phyloP scores from a whole-genome alignment of 169 alveolate genomes.

The Plasmodium chabaudi region DNA sequence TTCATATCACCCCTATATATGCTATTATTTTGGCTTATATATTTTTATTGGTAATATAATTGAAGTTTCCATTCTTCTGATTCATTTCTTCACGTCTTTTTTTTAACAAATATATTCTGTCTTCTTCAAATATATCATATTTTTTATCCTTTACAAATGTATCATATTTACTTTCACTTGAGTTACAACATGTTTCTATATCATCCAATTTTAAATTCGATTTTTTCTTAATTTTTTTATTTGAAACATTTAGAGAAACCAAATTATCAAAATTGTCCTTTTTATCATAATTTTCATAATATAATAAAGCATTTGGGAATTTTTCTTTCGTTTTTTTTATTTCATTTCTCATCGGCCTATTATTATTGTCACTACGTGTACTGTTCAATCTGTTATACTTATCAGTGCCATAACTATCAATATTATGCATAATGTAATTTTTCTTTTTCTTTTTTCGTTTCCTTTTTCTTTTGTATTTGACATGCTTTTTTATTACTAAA shows the following conservation, averaged over 20 bases:
- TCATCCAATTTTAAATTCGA: constrained; percentile 29
- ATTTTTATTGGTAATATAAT: background rate
- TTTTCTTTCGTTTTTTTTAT: background rate
- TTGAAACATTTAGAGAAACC: constrained; percentile 3
- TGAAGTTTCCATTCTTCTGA: background rate
- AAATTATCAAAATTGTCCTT: constrained; percentile 11
- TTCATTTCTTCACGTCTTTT: constrained; percentile 27
- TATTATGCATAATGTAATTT: background rate
- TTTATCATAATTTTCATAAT: constrained; percentile 2
- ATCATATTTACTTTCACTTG: constrained; percentile 35
- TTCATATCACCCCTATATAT: background rate
- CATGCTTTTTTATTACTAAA: constrained; percentile 51
- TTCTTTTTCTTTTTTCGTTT: background rate
- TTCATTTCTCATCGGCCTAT: background rate
- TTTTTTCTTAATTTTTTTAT: constrained; percentile 33
- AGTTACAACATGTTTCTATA: constrained; percentile 70
- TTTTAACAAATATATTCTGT: constrained; percentile 22
- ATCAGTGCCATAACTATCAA: background rate
- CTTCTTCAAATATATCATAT: constrained; percentile 61
- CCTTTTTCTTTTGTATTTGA: constrained; percentile 23
- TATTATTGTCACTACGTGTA: background rate
- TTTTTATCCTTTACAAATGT: constrained; percentile 45
- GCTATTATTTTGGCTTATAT: background rate
- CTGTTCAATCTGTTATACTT: constrained; percentile 1
- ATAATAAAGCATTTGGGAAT: too few species aligned